Base-by-base conservation (phyloP, 2,329 filamentous ascomycete genomes). In the Sporothrix schenckii region DNA sequence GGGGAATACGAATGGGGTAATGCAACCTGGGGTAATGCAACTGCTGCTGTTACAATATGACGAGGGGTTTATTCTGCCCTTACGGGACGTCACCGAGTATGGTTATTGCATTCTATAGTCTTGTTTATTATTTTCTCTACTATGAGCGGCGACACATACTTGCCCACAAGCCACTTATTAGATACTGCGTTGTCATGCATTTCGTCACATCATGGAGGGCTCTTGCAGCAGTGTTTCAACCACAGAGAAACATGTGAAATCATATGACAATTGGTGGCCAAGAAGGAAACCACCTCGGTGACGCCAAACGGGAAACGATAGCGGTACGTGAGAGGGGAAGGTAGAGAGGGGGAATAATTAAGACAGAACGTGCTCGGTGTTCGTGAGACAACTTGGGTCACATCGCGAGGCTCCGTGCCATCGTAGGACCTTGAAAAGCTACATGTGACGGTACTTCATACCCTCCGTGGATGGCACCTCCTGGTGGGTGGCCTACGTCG, bases 391-490 rank as follows among this genome's bases (percentile, higher is more conserved):
- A 21, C 39, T 44, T 41, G 56, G 56, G 56, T 61, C 19, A n/a
- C 56, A 61, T 61, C 56, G 34, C 34, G 34, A 61, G 56, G 56
- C 56, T 61, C 34, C 34, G 34, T 44, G 19, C n/a, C n/a, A 44
- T 13, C 54, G 41, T 41, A n/a, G 34, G 11, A 1, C 34, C 21
- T 34, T 34, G 21, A 41, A n/a, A 9, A 13, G 30, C 16, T 41
- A 11, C 13, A 41, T 44, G 56, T 44, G 56, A 10, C 14, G 56
- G 56, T 11, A 44, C 14, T 7, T 44, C 7, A 4, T 34, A 1
- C 10, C 3, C 24, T 44, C n/a, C 24, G n/a, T 41, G 34, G 34
- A 9, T n/a, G 11, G 34, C 5, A 19, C 44, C 44, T 49, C 14
- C 5, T 19, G 4, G 13, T 49, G 14, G 14, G 14, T 16, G 44